These are phyloP conservation scores for Botrytis paeoniae DNA, from an alignment of 2,329 filamentous ascomycete species.

Conservation along the genomic window DNA sequence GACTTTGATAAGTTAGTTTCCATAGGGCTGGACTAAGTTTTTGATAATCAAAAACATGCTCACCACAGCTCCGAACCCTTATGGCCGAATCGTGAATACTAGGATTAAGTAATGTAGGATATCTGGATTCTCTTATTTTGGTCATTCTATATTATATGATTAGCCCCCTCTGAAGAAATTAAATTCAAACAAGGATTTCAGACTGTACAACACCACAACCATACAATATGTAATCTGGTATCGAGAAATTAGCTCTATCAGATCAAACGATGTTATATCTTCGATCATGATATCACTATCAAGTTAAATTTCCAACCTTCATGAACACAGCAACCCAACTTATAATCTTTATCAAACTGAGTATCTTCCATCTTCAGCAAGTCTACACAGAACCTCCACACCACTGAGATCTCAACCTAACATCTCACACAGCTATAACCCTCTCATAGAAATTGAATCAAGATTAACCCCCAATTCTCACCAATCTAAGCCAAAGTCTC, in stretches of 20 bases:
- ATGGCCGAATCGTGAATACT: too few species aligned
- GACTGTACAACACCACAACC: neutral
- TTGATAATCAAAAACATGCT: neutral
- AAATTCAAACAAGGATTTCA: rapidly evolving
- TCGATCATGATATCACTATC: neutral
- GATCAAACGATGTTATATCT: neutral
- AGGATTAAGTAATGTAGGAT: too few species aligned
- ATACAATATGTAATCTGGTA: rapidly evolving
- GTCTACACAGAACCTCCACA: too few species aligned
- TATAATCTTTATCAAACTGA: too few species aligned
- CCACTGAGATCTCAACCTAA: neutral
- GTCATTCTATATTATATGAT: neutral
- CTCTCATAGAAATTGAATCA: too few species aligned
- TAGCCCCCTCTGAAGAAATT: neutral
- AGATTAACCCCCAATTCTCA: too few species aligned
- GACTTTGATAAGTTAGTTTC: neutral
- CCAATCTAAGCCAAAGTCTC: too few species aligned
- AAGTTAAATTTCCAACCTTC: neutral
- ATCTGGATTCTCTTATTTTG: too few species aligned
- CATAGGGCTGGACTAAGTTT: neutral
- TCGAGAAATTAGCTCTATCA: neutral
- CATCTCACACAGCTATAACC: neutral
- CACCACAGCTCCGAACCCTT: neutral
- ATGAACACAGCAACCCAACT: too few species aligned
- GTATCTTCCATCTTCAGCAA: too few species aligned